Percentiles rank a stretch among this genome's conserved stretches.
phyloP scores from a whole-genome alignment of 805 yeast genomes.

The Saccharomyces mikatae region DNA sequence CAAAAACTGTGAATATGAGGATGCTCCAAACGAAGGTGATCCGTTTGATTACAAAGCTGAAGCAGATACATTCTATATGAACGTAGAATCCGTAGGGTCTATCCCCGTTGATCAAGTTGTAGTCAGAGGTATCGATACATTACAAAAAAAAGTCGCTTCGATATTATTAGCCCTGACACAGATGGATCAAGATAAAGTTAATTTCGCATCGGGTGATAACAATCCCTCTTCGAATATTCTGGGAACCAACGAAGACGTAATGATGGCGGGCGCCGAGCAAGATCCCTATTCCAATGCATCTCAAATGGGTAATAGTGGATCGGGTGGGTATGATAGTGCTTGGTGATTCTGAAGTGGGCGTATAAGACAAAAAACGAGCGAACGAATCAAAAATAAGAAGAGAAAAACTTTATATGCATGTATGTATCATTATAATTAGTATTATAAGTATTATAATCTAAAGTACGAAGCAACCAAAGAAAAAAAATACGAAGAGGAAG shows the following conservation, averaged over 20 bases:
- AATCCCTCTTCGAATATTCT: constrained; percentile 22
- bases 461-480: neutral
- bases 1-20: constrained; percentile 90
- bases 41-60: constrained; percentile 76
- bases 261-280: constrained; percentile 24
- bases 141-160: constrained; percentile 86
- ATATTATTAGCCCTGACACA: constrained; percentile 63
- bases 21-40: constrained; percentile 83
- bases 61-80: constrained; percentile 76
- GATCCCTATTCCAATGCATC: constrained; percentile 29
- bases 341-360: constrained; percentile 15
- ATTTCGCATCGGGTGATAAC: constrained; percentile 28
- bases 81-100: constrained; percentile 87
- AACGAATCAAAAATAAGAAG: neutral
- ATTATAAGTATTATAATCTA: neutral
- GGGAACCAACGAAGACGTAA: constrained; percentile 12
- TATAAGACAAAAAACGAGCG: neutral
- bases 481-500: neutral
- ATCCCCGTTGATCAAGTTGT: constrained; percentile 87
- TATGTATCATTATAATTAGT: constrained; percentile 3
- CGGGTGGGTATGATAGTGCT: constrained; percentile 31
- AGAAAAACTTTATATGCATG: constrained; percentile 1
- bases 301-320: constrained; percentile 16
- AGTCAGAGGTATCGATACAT: constrained; percentile 69
- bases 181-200: constrained; percentile 34